Percentiles rank a stretch among this genome's conserved stretches.
Conservation (phyloP, 2,329 filamentous ascomycete genomes). For the Reticulascus tulasneorum region DNA sequence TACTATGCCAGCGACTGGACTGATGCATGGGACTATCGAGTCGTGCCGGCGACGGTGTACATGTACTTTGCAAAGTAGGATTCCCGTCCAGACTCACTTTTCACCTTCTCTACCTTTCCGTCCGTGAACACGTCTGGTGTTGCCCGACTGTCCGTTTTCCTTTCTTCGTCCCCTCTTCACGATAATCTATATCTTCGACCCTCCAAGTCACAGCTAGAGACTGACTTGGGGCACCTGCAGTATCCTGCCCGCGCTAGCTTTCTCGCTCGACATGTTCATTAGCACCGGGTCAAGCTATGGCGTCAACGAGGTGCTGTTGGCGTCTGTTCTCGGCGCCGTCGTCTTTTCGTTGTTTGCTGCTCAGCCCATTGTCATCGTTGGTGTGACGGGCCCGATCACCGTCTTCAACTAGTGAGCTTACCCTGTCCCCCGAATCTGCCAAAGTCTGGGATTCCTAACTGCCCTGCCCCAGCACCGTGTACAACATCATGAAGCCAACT, state of each 20-base stretch:
- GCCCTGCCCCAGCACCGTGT: conserved; percentile 62
- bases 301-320: conserved; percentile 85
- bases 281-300: conserved; percentile 82
- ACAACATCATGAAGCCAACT: conserved; percentile 75
- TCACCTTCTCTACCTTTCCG: not conserved
- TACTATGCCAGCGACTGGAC: conserved; percentile 80
- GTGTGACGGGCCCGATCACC: conserved; percentile 87
- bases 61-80: conserved; percentile 92
- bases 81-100: not conserved
- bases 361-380: conserved; percentile 86
- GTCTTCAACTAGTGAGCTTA: conserved; percentile 76
- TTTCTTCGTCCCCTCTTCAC: not conserved
- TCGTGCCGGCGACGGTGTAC: conserved; percentile 81
- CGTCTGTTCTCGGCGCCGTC: conserved; percentile 76
- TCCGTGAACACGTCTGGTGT: not conserved
- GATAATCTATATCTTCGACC: not conserved
- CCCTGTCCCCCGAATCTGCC: not conserved
- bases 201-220: too few relatives aligned
- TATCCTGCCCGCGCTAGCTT: conserved; percentile 81
- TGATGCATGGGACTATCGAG: conserved; percentile 87
- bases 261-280: conserved; percentile 89
- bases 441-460: too few relatives aligned
- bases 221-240: too few relatives aligned
- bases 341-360: conserved; percentile 77
- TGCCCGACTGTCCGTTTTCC: not conserved